Percentiles rank a stretch among this genome's conserved stretches.
Evolutionary conservation across 495 filamentous ascomycete genomes (phyloP).

Genomic region (Lepraria neglecta): DNA sequence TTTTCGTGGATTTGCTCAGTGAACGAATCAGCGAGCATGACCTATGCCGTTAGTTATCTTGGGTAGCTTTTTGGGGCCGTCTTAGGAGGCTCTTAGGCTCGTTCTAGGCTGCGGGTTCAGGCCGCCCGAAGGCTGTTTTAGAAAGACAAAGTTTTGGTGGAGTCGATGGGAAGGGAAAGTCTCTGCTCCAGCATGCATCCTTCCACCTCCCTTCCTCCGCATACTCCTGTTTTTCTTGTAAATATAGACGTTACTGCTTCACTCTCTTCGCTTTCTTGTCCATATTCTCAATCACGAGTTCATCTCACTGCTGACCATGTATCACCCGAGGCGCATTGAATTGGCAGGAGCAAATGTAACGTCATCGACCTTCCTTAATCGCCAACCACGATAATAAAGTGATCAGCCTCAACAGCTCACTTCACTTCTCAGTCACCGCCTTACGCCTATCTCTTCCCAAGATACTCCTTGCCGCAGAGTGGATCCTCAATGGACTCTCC

Average conservation of each 20-base stretch:
- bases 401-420: not conserved
- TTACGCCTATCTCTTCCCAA: constrained; percentile 12
- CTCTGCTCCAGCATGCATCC: not conserved
- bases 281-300: not conserved
- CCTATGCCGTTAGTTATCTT: not conserved
- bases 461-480: constrained; percentile 10
- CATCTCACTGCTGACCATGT: not conserved
- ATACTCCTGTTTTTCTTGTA: not conserved
- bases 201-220: constrained; percentile 1
- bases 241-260: constrained; percentile 8
- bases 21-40: not conserved
- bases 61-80: not conserved
- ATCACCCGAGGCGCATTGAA: not conserved
- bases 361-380: constrained; percentile 1
- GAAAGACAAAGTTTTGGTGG: not conserved
- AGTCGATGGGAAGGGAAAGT: not conserved
- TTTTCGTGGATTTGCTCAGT: not conserved
- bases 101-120: constrained; percentile 8
- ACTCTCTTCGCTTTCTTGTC: not conserved
- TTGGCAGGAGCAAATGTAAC: not conserved
- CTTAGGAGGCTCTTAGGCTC: not conserved
- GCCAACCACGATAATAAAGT: not conserved
- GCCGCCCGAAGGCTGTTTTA: not conserved
- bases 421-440: constrained; percentile 7
- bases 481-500: constrained; percentile 7